A percentile compares a stretch with the other conserved stretches of the same genome.
Evolutionary conservation across 2,329 filamentous ascomycete genomes (phyloP).

Genomic region (Clonostachys solani): DNA sequence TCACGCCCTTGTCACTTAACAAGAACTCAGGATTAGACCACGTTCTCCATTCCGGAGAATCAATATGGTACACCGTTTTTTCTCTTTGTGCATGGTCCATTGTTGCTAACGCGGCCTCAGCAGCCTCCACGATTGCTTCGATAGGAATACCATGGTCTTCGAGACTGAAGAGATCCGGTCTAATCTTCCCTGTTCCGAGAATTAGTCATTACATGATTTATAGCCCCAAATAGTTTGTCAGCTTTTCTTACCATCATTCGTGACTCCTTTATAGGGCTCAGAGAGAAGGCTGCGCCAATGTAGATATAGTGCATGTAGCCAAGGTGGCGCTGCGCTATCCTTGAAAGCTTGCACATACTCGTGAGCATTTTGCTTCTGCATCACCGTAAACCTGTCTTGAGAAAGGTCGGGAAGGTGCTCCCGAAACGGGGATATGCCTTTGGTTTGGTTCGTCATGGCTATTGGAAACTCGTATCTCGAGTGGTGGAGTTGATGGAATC

Average conservation of each 20-base stretch:
- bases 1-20: slow-evolving; percentile 62
- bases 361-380: slow-evolving; percentile 58
- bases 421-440: slow-evolving; percentile 33
- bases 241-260: slow-evolving; percentile 52
- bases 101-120: slow-evolving; percentile 36
- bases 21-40: slow-evolving; percentile 72
- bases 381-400: slow-evolving; percentile 56
- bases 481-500: no score
- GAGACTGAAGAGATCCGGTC: slow-evolving; percentile 48
- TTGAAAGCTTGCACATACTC: slow-evolving; percentile 60
- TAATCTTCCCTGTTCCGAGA: slow-evolving; percentile 37
- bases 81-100: slow-evolving; percentile 44
- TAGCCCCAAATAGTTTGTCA: no score
- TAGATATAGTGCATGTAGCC: slow-evolving; percentile 57
- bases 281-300: slow-evolving; percentile 55
- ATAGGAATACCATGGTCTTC: slow-evolving; percentile 63
- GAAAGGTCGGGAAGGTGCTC: slow-evolving; percentile 59
- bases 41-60: slow-evolving; percentile 68
- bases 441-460: no score
- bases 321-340: slow-evolving; percentile 55
- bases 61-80: slow-evolving; percentile 54
- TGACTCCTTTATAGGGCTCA: slow-evolving; percentile 69
- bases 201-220: neutral
- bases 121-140: slow-evolving; percentile 46
- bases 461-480: no score